phyloP scores from a whole-genome alignment of 2,329 filamentous ascomycete species.

The Fusarium tuaranense region DNA sequence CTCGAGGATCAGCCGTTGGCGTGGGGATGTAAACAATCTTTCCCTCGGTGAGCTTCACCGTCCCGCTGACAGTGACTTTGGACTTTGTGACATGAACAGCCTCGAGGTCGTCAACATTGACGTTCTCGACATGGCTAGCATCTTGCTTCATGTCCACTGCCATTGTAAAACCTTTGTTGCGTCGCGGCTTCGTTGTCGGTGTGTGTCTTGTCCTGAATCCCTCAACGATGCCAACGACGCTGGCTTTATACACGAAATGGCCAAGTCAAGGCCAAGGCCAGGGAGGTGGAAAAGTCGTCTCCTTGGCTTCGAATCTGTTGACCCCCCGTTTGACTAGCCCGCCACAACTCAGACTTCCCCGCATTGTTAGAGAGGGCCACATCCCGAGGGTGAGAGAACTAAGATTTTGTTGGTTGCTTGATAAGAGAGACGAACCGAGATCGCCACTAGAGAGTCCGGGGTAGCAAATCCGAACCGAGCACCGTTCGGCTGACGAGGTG shows the following conservation, averaged over 20 bases:
- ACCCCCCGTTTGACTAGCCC: not conserved
- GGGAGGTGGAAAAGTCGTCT: not conserved
- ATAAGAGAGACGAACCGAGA: constrained; percentile 24
- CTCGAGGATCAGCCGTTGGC: constrained; percentile 32
- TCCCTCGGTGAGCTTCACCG: constrained; percentile 35
- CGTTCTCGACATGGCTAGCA: constrained; percentile 33
- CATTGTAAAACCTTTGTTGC: not conserved
- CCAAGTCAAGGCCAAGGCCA: not conserved
- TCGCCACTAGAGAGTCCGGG: constrained; percentile 12
- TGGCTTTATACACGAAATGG: not conserved
- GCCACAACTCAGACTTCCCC: not conserved
- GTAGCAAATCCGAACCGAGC: constrained; percentile 30
- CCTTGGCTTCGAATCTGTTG: not conserved
- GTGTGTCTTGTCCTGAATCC: not conserved
- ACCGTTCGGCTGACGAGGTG: not conserved
- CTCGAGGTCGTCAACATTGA: constrained; percentile 35
- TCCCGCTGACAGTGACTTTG: constrained; percentile 36
- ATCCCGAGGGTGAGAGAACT: constrained; percentile 28
- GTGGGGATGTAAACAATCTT: constrained; percentile 34
- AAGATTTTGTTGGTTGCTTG: constrained; percentile 11
- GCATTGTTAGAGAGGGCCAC: constrained; percentile 20
- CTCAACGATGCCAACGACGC: not conserved
- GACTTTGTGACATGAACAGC: constrained; percentile 31
- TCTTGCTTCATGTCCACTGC: constrained; percentile 32
- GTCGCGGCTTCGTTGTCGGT: not conserved